phyloP scores from a whole-genome alignment of 805 yeast species.

The Kodamaea laetipori region DNA sequence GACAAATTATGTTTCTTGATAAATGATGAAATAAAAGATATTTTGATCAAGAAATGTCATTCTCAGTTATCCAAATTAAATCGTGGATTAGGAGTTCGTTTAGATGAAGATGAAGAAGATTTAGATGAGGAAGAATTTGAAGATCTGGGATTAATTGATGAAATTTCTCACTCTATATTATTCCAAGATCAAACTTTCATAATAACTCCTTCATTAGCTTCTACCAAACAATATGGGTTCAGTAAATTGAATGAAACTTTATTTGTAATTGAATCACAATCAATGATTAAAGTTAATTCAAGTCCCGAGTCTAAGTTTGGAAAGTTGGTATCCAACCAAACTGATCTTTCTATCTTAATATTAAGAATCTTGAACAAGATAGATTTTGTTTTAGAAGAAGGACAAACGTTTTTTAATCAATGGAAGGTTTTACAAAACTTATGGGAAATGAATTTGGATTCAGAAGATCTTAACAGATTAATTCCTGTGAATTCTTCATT shows the following conservation, averaged over 20 bases:
- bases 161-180: slow-evolving; percentile 33
- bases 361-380: slow-evolving; percentile 21
- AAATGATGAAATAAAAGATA: slow-evolving; percentile 25
- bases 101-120: not conserved
- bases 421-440: slow-evolving; percentile 62
- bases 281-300: slow-evolving; percentile 10
- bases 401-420: slow-evolving; percentile 39
- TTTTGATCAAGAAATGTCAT: slow-evolving; percentile 25
- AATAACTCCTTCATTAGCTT: slow-evolving; percentile 44
- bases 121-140: slow-evolving; percentile 2
- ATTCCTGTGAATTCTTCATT: slow-evolving; percentile 15
- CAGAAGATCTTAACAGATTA: slow-evolving; percentile 37
- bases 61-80: slow-evolving; percentile 13
- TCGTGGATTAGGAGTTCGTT: not conserved
- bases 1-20: slow-evolving; percentile 23
- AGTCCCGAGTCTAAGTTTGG: not conserved
- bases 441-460: slow-evolving; percentile 53
- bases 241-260: slow-evolving; percentile 20
- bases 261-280: slow-evolving; percentile 22
- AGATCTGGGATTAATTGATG: not conserved
- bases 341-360: not conserved
- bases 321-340: not conserved
- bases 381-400: slow-evolving; percentile 31
- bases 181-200: slow-evolving; percentile 39
- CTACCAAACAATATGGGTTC: slow-evolving; percentile 34